Base-by-base conservation (phyloP, 2,329 filamentous ascomycete species). In the Aureobasidium namibiae region DNA sequence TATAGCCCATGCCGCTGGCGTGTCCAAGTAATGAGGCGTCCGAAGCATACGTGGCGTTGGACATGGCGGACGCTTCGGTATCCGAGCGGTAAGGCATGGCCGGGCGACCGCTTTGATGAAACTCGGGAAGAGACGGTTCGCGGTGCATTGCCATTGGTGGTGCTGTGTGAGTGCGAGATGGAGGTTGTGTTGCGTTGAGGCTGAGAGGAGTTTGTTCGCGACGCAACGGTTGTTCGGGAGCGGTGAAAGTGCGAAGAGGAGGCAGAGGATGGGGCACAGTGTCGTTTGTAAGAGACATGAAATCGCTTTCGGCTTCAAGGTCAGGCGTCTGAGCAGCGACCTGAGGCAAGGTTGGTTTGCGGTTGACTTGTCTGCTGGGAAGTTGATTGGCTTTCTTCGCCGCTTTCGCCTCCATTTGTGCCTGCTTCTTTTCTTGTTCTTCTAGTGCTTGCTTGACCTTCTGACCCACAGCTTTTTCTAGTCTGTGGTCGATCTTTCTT, bases 361-460 rank as follows among this genome's bases (percentile, higher is more conserved):
- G 36, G 11, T 34, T 44, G 80, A 60, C 83, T 77, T 29, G 78
- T 64, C 1, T 74, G 60, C 59, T 16, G 38, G 24, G 62, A 26
- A 45, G 65, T 45, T 79, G 78, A 52, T 81, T 82, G 54, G 82
- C 81, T 42, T 78, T 79, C 68, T 80, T 82, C 65, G 78, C 79
- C 3, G 80, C 80, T 18, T 69, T 71, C 63, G 76, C 66, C 80
- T 82, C 62, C 78, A 79, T 70, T 88, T 77, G 71, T 68, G 75
- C 70, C 71, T 74, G 71, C 70, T 78, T 72, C 57, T 73, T 74
- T 58, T 84, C 85, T 56, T 94, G 88, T 66, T 91, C 90, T 54
- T 86, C 88, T 26, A 97, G 75, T 0, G 91, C 92, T 72, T 90
- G 92, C 74, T 94, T 90, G 67, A 96, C 89, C 75, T 94, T 96